Base-by-base conservation (phyloP, 768 basidiomycete species). In the Cytidiella melzeri region DNA sequence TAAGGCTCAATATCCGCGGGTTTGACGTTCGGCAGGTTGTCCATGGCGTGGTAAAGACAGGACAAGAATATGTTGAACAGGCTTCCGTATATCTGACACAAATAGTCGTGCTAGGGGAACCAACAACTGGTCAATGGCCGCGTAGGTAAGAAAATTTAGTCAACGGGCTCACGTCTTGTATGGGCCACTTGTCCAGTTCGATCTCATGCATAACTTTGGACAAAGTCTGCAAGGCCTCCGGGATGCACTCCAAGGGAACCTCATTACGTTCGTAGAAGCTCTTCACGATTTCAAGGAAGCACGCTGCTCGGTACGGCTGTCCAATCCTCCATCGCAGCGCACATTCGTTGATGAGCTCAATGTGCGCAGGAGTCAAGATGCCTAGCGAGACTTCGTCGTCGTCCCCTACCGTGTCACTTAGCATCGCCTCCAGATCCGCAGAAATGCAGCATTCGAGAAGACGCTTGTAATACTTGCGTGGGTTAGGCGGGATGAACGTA, bases 331-430 rank as follows among this genome's bases (percentile, higher is more conserved):
- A 98, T 37, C 92, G 76, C 51, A 87, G 57, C 2, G 91, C 91
- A 57, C 92, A 93, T 57, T 94, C 89, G 50, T 84, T 85, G 56
- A 97, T 77, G 30, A 99, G 71, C 49, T 88, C 86, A 37, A 91
- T 73, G 62, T 97, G 91, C 10, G 76, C 63, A 1, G 77, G 62
- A 3, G 91, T 91, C 15, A 99, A 68, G 49, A 99, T 97, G 5
- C 91, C 89, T 30, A 98, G 71, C 0, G 93, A 90, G 13, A 99
- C 95, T 69, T 98, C 93, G 56, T 97, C 91, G 57, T 91, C 87
- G 57, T 92, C 91, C 41, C 92, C 86, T n/a, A 97, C 84, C 50
- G 88, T 87, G 4, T 90, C 87, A 41, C 86, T 86, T 43, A 87
- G 74, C 88, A 99, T 92, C 30, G 83, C 79, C 61, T 92, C 90